Conservation (phyloP, 176 grass and related monocot genomes). For the Melocanna baccifera region DNA sequence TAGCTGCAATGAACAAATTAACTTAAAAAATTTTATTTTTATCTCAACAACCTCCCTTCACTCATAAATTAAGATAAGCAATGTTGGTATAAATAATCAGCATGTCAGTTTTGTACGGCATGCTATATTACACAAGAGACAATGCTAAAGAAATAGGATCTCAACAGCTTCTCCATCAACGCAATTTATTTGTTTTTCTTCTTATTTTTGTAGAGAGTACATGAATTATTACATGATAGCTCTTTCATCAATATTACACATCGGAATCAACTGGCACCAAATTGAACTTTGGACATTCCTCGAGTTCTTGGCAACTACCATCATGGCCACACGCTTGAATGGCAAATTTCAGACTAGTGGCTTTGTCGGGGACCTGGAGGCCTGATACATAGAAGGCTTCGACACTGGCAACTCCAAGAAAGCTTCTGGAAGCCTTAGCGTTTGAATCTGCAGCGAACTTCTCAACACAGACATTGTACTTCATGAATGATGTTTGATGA, state of each 20-base stretch:
- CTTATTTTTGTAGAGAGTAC: background rate
- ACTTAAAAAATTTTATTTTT: no score
- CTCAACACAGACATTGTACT: slow-evolving; percentile 74
- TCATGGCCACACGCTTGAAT: slow-evolving; percentile 64
- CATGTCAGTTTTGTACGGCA: no score
- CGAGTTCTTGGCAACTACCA: slow-evolving; percentile 65
- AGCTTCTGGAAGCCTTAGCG: slow-evolving; percentile 13
- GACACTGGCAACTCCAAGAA: slow-evolving; percentile 62
- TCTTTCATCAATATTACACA: slow-evolving; percentile 1
- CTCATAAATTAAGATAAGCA: background rate
- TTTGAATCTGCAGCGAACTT: slow-evolving; percentile 39
- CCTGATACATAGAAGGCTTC: slow-evolving; percentile 68
- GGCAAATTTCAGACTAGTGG: slow-evolving; percentile 56
- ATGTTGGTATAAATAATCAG: background rate
- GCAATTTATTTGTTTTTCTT: background rate
- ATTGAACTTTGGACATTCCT: slow-evolving; percentile 46
- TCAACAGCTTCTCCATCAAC: background rate
- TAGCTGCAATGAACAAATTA: no score
- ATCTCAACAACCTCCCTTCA: no score
- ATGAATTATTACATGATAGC: background rate
- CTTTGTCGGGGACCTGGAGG: slow-evolving; percentile 37
- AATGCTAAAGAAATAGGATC: background rate
- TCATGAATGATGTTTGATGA: slow-evolving; percentile 43
- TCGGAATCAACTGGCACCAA: slow-evolving; percentile 37
- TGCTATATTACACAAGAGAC: background rate